Evolutionary conservation across 2,329 filamentous ascomycete genomes (phyloP).

Genomic region (Ophiostoma novo-ulmi): DNA sequence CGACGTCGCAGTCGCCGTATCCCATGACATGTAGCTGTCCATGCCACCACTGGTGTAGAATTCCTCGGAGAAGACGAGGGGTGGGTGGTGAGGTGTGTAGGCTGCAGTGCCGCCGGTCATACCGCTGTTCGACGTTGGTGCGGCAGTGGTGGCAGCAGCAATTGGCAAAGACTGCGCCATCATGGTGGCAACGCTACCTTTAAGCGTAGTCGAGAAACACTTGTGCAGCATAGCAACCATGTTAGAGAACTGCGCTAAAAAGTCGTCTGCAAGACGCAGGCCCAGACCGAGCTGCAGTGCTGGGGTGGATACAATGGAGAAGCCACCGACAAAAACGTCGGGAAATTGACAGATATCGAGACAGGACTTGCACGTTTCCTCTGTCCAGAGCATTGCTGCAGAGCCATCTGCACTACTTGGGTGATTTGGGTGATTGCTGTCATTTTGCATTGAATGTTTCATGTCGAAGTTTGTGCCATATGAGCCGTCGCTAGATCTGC

Average conservation of each 20-base stretch:
- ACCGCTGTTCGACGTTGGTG: neutral
- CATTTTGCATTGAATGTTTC: slow-evolving; percentile 11
- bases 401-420: neutral
- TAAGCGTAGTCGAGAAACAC: neutral
- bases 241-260: slow-evolving; percentile 34
- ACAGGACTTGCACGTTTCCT: slow-evolving; percentile 22
- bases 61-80: slow-evolving; percentile 16
- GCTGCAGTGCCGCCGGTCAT: neutral
- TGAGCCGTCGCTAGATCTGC: neutral
- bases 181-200: neutral
- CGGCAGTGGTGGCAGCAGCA: neutral
- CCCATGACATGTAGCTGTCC: slow-evolving; percentile 15
- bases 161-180: neutral
- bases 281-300: slow-evolving; percentile 42
- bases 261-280: slow-evolving; percentile 41
- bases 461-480: slow-evolving; percentile 4
- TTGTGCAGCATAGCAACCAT: slow-evolving; percentile 10
- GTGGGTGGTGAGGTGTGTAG: slow-evolving; percentile 14
- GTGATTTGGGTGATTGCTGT: neutral
- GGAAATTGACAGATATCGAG: slow-evolving; percentile 40
- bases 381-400: slow-evolving; percentile 14
- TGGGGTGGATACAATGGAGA: slow-evolving; percentile 38
- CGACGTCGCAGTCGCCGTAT: neutral
- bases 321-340: slow-evolving; percentile 40
- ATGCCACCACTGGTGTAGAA: neutral